These are phyloP conservation scores for Phytophthora lateralis DNA, from an alignment of 352 stramenopile genomes.

Conservation along the genomic window DNA sequence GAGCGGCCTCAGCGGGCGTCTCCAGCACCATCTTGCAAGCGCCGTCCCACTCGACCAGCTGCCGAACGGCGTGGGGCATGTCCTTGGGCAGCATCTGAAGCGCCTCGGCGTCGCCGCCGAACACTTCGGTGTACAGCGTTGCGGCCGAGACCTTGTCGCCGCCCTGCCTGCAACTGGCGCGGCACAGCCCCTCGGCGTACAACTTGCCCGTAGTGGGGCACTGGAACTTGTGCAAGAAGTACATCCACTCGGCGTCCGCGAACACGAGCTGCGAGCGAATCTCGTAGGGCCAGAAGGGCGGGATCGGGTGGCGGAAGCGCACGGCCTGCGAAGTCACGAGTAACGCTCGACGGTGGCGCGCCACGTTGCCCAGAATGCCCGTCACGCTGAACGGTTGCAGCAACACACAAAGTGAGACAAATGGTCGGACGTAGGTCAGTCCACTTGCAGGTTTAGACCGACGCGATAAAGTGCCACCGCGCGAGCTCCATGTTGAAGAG, in stretches of 20 bases:
- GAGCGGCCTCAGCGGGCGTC: slow-evolving; percentile 14
- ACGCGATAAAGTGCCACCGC: slow-evolving; percentile 81
- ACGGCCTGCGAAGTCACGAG: slow-evolving; percentile 64
- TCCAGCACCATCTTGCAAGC: slow-evolving; percentile 39
- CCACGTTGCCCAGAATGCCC: slow-evolving; percentile 52
- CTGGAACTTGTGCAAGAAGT: slow-evolving; percentile 64
- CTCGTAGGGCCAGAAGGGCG: slow-evolving; percentile 62
- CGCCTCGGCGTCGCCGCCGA: slow-evolving; percentile 15
- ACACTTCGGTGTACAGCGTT: slow-evolving; percentile 39
- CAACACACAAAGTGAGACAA: slow-evolving; percentile 10
- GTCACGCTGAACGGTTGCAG: slow-evolving; percentile 34
- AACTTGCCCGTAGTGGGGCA: slow-evolving; percentile 62
- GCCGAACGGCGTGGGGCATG: slow-evolving; percentile 50
- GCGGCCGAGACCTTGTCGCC: slow-evolving; percentile 21
- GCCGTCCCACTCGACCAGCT: slow-evolving; percentile 53
- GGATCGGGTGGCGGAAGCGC: slow-evolving; percentile 62
- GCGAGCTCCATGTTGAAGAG: slow-evolving; percentile 86
- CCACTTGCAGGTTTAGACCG: slow-evolving; percentile 17
- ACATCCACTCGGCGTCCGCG: slow-evolving; percentile 58
- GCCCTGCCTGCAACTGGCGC: slow-evolving; percentile 39
- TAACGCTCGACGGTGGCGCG: slow-evolving; percentile 60
- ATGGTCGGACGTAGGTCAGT: not conserved
- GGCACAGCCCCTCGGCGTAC: slow-evolving; percentile 60
- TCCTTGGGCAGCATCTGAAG: slow-evolving; percentile 22
- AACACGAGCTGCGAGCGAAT: slow-evolving; percentile 57